Base-by-base conservation (phyloP, 139 green algal species). In the Tetraselmis striata region DNA sequence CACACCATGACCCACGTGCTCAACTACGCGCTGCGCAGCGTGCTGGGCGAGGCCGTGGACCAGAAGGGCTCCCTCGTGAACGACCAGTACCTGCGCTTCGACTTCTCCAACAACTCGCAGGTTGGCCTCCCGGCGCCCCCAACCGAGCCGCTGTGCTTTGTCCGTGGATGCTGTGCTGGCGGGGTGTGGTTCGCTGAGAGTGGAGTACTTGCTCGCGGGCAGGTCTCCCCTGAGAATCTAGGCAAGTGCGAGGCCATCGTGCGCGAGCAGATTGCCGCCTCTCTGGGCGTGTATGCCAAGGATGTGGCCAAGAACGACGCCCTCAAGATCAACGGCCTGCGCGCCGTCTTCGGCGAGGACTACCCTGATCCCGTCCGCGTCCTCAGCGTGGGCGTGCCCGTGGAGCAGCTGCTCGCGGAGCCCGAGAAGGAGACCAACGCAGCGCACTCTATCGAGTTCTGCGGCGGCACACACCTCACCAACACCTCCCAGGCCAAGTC, bases 311-410 rank as follows among this genome's bases (percentile, higher is more conserved):
- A 99, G 81, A 86, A 81, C 0, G 76, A 96, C 30, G 97, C 95
- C 24, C 89, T 92, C 78, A 81, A 79, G 31, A 98, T 99, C 85
- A 92, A 94, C 78, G 93, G 94, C 59, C 90, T 99, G 59, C 89
- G 96, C 23, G 95, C 95, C 0, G 94, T 99, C 31, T 99, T 99
- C 89, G 97, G 97, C 31, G 97, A 99, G 89, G 88, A 90, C 22
- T 99, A 99, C 86, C 97, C 97, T 2, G 97, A 99, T 84, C 97
- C 97, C n/a, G 97, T 99, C 58, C 92, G 96, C 29, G 96, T 99
- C 24, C 94, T 99, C 23, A 92, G 90, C 30, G 92, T 99, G 18
- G 97, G 97, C 32, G 85, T 83, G 29, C 28, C 91, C 2, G 94
- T 99, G 78, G 91, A 96, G 23, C 85, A 95, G 59, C 92, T 99